Evolutionary conservation across 2,329 filamentous ascomycete species (phyloP).

Genomic region (Cryphonectria parasitica): DNA sequence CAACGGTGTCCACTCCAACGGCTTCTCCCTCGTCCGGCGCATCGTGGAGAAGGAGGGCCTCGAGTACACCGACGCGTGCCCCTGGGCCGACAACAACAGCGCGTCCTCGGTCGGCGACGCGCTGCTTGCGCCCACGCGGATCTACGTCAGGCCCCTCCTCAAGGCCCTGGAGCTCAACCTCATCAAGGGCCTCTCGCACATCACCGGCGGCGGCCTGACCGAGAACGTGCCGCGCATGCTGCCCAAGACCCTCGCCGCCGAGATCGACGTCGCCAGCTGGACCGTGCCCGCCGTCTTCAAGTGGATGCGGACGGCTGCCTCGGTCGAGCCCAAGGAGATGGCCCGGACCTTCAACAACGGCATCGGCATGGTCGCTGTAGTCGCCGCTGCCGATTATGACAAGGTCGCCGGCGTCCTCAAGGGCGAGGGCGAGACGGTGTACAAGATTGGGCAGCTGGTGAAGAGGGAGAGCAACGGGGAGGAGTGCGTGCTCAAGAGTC

Average conservation of each 20-base stretch:
- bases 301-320: conserved; percentile 79
- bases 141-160: conserved; percentile 87
- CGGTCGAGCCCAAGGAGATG: conserved; percentile 78
- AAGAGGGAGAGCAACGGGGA: conserved; percentile 57
- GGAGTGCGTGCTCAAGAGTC: conserved; percentile 54
- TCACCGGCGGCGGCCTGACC: conserved; percentile 89
- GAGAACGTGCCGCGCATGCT: conserved; percentile 97
- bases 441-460: conserved; percentile 73
- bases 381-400: conserved; percentile 66
- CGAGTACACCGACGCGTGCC: conserved; percentile 71
- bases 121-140: conserved; percentile 86
- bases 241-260: conserved; percentile 74
- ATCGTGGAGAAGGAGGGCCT: conserved; percentile 78
- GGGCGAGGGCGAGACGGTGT: conserved; percentile 75
- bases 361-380: conserved; percentile 89
- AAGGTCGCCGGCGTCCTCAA: conserved; percentile 64
- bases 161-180: conserved; percentile 63
- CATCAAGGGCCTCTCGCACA: conserved; percentile 93
- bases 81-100: conserved; percentile 68
- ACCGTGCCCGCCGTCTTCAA: conserved; percentile 76
- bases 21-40: conserved; percentile 93
- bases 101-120: conserved; percentile 66
- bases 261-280: conserved; percentile 80
- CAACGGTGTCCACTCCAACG: conserved; percentile 91
- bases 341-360: conserved; percentile 93